Evolutionary conservation across 306 rosid species (phyloP).

Genomic region (Rosa lucieae): DNA sequence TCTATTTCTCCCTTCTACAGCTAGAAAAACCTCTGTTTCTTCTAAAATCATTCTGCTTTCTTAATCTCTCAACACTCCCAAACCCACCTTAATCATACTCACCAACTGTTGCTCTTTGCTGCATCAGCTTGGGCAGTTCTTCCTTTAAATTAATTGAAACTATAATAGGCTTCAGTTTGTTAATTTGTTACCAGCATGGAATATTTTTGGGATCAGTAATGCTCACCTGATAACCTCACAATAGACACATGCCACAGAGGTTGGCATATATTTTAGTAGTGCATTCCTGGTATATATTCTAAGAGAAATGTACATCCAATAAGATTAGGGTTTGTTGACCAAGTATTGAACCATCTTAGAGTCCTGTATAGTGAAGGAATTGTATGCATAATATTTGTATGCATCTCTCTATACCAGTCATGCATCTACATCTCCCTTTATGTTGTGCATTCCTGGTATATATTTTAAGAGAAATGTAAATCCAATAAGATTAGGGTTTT

Average conservation of each 20-base stretch:
- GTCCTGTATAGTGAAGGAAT: conserved; percentile 3
- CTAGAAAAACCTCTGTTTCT: too few relatives aligned
- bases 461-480: not conserved
- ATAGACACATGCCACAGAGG: not conserved
- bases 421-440: not conserved
- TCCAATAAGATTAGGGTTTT: not conserved
- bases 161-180: not conserved
- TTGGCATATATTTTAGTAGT: not conserved
- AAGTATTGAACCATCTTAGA: not conserved
- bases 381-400: not conserved
- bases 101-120: too few relatives aligned
- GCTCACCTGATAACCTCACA: not conserved
- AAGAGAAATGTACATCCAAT: not conserved
- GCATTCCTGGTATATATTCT: conserved; percentile 3
- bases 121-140: not conserved
- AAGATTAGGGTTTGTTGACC: not conserved
- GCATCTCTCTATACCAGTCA: not conserved
- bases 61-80: too few relatives aligned
- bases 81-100: too few relatives aligned
- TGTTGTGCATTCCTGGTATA: not conserved
- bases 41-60: too few relatives aligned
- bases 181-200: not conserved
- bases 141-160: conserved; percentile 12
- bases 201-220: not conserved
- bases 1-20: too few relatives aligned